A percentile compares a stretch with the other conserved stretches of the same genome.
phyloP scores from a whole-genome alignment of 129 eudicot genomes.

The Lactuca sativa region DNA sequence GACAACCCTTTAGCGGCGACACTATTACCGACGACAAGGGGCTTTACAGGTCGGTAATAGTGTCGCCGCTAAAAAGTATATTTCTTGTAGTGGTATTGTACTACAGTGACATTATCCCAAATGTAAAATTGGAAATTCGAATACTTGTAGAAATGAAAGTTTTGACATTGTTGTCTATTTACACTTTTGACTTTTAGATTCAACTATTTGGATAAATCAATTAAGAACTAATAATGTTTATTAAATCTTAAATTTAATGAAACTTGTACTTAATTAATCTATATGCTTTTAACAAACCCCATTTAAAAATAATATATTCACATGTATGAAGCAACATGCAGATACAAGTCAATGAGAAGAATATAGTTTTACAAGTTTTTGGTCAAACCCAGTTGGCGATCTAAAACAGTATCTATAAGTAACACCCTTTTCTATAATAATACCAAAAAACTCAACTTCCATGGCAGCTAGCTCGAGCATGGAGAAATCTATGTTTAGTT shows the following conservation, averaged over 20 bases:
- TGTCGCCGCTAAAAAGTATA: no score
- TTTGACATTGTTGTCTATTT: no score
- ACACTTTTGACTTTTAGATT: not conserved
- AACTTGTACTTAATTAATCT: constrained; percentile 23
- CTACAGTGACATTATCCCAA: no score
- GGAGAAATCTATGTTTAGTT: constrained; percentile 40
- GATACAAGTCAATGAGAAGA: constrained; percentile 7
- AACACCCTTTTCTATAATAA: constrained; percentile 20
- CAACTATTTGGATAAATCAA: not conserved
- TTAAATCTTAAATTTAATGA: constrained; percentile 2
- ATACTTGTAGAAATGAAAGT: no score
- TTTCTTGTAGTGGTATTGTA: no score
- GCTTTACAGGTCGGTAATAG: no score
- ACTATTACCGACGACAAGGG: no score
- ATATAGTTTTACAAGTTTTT: constrained; percentile 8
- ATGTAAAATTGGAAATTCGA: no score
- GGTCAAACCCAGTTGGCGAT: constrained; percentile 37
- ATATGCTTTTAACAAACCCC: constrained; percentile 26
- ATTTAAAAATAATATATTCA: constrained; percentile 20
- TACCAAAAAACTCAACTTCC: constrained; percentile 18
- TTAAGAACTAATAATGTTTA: not conserved
- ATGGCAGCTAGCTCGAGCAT: constrained; percentile 25
- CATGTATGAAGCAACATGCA: constrained; percentile 41
- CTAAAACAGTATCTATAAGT: constrained; percentile 25
- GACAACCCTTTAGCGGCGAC: no score